Base-by-base conservation (phyloP, 2,329 filamentous ascomycete genomes). In the Pestalotiopsis sp. region DNA sequence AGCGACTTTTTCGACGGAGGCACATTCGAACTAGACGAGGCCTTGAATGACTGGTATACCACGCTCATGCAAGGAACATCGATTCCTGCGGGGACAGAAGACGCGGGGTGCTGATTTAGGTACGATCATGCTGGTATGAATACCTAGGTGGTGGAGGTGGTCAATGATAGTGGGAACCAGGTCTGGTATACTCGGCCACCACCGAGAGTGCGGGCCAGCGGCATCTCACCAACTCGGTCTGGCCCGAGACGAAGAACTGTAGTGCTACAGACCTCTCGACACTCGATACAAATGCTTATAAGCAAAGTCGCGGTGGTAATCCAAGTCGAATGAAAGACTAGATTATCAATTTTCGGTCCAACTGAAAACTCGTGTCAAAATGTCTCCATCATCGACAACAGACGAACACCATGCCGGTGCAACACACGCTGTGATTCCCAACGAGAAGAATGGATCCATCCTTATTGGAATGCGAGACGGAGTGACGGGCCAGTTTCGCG, bases 381-480 rank as follows among this genome's bases (percentile, higher is more conserved):
- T 52, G 45, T 52, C 45, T 52, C 17, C 45, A 2, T n/a, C 45
- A 52, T 17, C 45, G 17, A 20, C 45, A 52, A 4, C 45, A 52
- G 45, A n/a, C 45, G 45, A 52, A n/a, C 45, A 52, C 20, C 45
- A 52, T 52, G 45, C 45, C n/a, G 45, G 45, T n/a, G 27, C 27
- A 2, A 52, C 45, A 17, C 45, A 52, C 45, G 45, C 45, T 9
- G 45, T 52, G 45, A 52, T 52, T n/a, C 45, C 45, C 14, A 52
- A 52, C n/a, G 17, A 52, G 17, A 52, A 52, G 45, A 52, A 52
- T 52, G 45, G 9, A 52, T 9, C 45, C 4, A 52, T 52, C 20
- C 45, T 52, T 3, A 71, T 76, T 63, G 75, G 75, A 14, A 75
- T 76, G 67, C 73, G 75, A 14, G 71, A 76, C 69, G 74, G 75